These are phyloP conservation scores for Penstemon newberryi DNA, from an alignment of 257 asterid species.

Conservation along the genomic window DNA sequence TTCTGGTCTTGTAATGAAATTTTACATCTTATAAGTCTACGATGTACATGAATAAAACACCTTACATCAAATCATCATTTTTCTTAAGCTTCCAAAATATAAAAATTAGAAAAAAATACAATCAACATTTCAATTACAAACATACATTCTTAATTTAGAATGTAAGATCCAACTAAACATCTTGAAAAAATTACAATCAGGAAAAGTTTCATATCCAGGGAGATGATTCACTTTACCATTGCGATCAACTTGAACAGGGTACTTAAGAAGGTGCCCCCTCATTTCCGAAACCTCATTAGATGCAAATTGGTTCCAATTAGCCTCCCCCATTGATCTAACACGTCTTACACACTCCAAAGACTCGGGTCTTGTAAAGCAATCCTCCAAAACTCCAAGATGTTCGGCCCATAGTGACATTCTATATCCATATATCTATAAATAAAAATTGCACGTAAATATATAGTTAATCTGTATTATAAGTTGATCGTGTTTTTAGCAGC, in stretches of 20 bases:
- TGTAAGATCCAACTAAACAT: too few species aligned
- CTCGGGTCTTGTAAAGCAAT: slow-evolving; percentile 45
- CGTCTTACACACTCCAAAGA: slow-evolving; percentile 46
- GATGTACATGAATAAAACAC: slow-evolving; percentile 22
- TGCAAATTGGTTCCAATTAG: slow-evolving; percentile 50
- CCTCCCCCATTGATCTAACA: slow-evolving; percentile 40
- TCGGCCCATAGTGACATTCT: slow-evolving; percentile 57
- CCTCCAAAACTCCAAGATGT: slow-evolving; percentile 45
- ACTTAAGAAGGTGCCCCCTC: slow-evolving; percentile 56
- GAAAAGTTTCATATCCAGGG: slow-evolving; percentile 47
- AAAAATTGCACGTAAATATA: slow-evolving; percentile 26
- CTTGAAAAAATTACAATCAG: slow-evolving; percentile 26
- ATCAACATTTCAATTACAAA: slow-evolving; percentile 12
- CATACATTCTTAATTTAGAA: neutral
- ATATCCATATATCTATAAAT: slow-evolving; percentile 71
- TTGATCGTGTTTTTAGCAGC: neutral
- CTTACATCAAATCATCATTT: slow-evolving; percentile 22
- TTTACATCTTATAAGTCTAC: neutral
- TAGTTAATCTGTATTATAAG: neutral
- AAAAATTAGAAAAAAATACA: neutral
- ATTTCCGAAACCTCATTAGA: slow-evolving; percentile 40
- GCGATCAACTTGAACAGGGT: slow-evolving; percentile 53
- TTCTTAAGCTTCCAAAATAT: slow-evolving; percentile 20
- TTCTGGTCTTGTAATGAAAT: too few species aligned
- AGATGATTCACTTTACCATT: slow-evolving; percentile 47